Conservation (phyloP, 164 flowering plant genomes). For the Berberis thunbergii region DNA sequence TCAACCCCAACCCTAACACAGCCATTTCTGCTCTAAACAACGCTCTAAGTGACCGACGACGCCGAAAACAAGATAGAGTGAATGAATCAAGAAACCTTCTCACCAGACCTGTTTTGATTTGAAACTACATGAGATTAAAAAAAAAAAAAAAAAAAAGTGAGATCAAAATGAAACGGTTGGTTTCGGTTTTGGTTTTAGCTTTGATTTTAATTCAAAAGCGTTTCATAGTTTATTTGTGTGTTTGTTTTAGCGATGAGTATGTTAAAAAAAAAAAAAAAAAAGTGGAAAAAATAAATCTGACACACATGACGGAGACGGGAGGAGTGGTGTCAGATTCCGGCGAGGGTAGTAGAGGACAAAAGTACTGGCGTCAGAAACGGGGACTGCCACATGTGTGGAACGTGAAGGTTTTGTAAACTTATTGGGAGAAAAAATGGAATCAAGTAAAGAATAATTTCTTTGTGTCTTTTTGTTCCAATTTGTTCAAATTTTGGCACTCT, state of each 20-base stretch:
- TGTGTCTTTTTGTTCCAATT: too few species aligned
- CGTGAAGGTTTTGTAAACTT: too few species aligned
- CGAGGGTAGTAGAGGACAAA: neutral
- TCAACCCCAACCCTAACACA: neutral
- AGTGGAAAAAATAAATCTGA: neutral
- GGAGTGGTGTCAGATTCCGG: neutral
- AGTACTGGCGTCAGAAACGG: neutral
- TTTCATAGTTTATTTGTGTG: neutral
- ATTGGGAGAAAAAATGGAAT: too few species aligned
- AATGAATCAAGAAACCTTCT: neutral
- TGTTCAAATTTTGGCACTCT: too few species aligned
- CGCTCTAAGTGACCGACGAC: neutral
- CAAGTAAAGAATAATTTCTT: too few species aligned
- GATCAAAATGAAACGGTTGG: neutral
- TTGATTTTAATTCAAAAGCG: neutral
- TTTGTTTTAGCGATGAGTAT: neutral
- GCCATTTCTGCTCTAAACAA: conserved; percentile 1
- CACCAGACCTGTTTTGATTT: neutral
- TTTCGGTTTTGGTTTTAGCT: neutral
- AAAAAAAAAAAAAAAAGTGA: neutral
- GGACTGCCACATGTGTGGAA: too few species aligned
- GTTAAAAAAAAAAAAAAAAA: neutral
- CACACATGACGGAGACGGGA: neutral
- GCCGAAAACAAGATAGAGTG: neutral
- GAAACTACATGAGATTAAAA: neutral